Base-by-base conservation (phyloP, 176 grass and related monocot genomes). In the Guadua angustifolia region DNA sequence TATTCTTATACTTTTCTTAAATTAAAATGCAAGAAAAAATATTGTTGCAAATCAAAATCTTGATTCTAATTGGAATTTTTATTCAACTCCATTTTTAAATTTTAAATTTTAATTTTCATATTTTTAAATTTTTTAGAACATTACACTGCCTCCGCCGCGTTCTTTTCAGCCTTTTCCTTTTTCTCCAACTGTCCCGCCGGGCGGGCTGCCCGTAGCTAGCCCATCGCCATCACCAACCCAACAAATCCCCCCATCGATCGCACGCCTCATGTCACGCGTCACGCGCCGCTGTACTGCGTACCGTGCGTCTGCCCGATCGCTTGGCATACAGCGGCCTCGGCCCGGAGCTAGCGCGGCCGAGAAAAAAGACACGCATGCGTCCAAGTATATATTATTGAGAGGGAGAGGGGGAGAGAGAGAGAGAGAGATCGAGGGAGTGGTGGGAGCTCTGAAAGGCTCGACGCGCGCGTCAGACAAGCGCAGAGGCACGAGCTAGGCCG, bases 401-500 rank as follows among this genome's bases (percentile, higher is more conserved):
- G n/a, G n/a, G n/a, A n/a, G n/a, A n/a, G n/a, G n/a, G n/a, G n/a
- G n/a, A n/a, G n/a, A n/a, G n/a, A n/a, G n/a, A n/a, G n/a, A n/a
- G n/a, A n/a, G n/a, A n/a, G 29, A 29, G 29, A 29, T 29, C 29
- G 18, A 7, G 51, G 18, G 17, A 53, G 51, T 17, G 1, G 5
- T 0, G 16, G 0, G 50, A 2, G 50, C 50, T 18, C 18, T 16
- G 16, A 53, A 53, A 53, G 50, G 50, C 17, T 53, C 50, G 50
- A 18, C 15, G n/a, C 11, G 68, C 13, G 45, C 70, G 70, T 29
- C 44, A 47, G 66, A 52, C 84, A 84, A 11, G 53, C 70, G 61
- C 69, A 29, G 49, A 60, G 71, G 78, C 88, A 89, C 72, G 83
- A 86, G 73, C 36, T 77, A 71, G 83, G 73, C 83, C 73, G 79